These are phyloP conservation scores for Colletotrichum caudatum DNA, from an alignment of 2,329 filamentous ascomycete genomes.

Conservation along the genomic window DNA sequence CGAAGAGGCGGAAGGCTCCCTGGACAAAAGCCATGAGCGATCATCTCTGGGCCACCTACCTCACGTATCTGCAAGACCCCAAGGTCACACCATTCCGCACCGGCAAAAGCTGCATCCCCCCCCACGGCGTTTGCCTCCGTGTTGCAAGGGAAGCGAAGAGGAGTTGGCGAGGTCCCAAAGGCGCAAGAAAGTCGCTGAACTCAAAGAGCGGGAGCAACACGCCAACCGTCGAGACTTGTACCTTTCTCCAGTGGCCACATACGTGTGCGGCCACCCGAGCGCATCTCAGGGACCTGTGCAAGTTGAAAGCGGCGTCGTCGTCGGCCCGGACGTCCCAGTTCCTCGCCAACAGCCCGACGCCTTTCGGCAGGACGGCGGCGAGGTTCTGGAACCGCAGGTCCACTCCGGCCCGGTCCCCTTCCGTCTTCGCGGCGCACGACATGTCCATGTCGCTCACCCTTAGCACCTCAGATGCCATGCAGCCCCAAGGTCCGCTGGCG, in stretches of 20 bases:
- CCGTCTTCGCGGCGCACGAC: conserved; percentile 69
- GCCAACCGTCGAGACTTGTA: conserved; percentile 62
- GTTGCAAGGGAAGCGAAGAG: conserved; percentile 75
- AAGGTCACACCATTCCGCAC: conserved; percentile 75
- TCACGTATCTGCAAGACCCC: conserved; percentile 74
- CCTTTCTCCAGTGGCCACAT: conserved; percentile 73
- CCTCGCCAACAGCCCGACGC: conserved; percentile 66
- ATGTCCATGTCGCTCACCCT: conserved; percentile 73
- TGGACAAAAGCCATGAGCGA: conserved; percentile 76
- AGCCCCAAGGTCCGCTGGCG: conserved; percentile 70
- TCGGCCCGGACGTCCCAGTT: conserved; percentile 59
- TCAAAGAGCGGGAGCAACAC: conserved; percentile 66
- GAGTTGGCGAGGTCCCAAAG: conserved; percentile 74
- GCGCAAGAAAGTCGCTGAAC: conserved; percentile 37
- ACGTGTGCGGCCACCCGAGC: conserved; percentile 71
- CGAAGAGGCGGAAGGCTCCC: conserved; percentile 62
- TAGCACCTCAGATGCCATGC: conserved; percentile 75
- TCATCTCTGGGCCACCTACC: conserved; percentile 75
- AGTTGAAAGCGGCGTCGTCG: conserved; percentile 61
- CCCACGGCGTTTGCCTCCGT: conserved; percentile 72
- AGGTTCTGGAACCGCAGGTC: conserved; percentile 63
- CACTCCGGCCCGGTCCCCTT: conserved; percentile 59
- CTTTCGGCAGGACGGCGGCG: conserved; percentile 64
- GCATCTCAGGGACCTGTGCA: conserved; percentile 73
- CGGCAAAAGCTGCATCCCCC: conserved; percentile 72